A percentile compares a stretch with the other conserved stretches of the same genome.
Evolutionary conservation across 23 red algal species (phyloP).

Genomic region (Gracilaria caudata): DNA sequence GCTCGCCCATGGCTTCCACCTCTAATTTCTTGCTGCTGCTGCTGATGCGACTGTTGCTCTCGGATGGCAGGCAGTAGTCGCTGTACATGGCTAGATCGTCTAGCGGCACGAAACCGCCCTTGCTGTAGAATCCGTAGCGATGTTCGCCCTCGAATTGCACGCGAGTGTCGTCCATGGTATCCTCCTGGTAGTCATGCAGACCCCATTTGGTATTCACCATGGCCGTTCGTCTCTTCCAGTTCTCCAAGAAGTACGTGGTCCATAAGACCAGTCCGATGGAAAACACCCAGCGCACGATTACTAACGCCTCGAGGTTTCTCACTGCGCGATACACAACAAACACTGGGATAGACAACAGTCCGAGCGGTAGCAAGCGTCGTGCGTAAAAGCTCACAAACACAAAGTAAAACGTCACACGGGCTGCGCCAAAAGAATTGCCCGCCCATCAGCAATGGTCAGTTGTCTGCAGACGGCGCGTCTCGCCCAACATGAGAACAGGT

Average conservation of each 20-base stretch:
- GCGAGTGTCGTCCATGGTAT: constrained; percentile 67
- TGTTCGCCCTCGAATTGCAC: constrained; percentile 66
- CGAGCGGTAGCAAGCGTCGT: constrained; percentile 44
- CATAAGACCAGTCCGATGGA: constrained; percentile 59
- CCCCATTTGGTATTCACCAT: constrained; percentile 61
- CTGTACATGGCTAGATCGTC: constrained; percentile 37
- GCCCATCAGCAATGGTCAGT: not conserved
- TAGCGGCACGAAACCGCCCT: constrained; percentile 72
- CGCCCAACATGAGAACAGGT: not conserved
- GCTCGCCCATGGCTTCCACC: constrained; percentile 9
- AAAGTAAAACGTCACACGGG: constrained; percentile 77
- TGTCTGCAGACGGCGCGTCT: no score
- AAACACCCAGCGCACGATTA: constrained; percentile 66
- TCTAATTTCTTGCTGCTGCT: not conserved
- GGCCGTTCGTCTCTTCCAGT: constrained; percentile 79
- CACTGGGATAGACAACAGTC: constrained; percentile 58
- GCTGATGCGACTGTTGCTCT: not conserved
- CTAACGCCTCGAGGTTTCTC: constrained; percentile 14
- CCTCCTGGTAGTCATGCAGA: constrained; percentile 71
- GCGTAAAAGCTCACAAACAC: constrained; percentile 81
- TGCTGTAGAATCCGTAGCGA: constrained; percentile 69
- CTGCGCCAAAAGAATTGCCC: not conserved
- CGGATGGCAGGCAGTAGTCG: constrained; percentile 8
- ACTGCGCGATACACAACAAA: constrained; percentile 52
- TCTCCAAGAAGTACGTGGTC: constrained; percentile 77